Base-by-base conservation (phyloP, 805 yeast species). In the Yarrowia bubula region DNA sequence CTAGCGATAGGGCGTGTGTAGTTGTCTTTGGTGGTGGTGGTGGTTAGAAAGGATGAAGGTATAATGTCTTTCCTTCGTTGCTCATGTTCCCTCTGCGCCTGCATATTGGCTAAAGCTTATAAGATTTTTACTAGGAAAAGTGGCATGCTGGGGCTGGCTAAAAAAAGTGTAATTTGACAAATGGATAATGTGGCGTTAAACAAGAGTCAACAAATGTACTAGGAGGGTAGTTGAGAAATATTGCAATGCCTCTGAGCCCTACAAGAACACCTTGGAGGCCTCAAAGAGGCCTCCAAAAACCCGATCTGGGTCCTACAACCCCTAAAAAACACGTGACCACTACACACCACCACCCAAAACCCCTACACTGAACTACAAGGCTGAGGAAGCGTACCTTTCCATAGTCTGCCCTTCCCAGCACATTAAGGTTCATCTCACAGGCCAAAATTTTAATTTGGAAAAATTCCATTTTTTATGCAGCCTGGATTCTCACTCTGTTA, bases 61-160 rank as follows among this genome's bases (percentile, higher is more conserved):
- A 38, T 55, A 41, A 55, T 55, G 47, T 39, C 47, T 55, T 39
- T 37, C 46, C 37, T 55, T 41, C 46, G 61, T 55, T 55, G 61
- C 61, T 55, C 58, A 51, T 51, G 58, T 51, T 51, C 58, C 61
- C 61, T 35, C 61, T 55, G 47, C 58, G 61, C 61, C 47, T 55
- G 61, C 61, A 55, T 55, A 55, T 39, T 55, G 61, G 47, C 61
- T 41, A 41, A 55, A 55, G 37, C 61, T 55, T 55, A 41, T 55
- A 55, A 55, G 61, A 39, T 39, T 55, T 55, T 55, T 41, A 31
- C 47, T 15, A 22, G 39, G 4, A 48, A 17, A 46, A 33, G 15
- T 33, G 41, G 32, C 58, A 51, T 37, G 43, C 58, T 51, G 33
- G 41, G 58, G 58, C 58, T 51, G 58, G 58, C 33, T 18, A 15